These are phyloP conservation scores for Acarospora socialis DNA, from an alignment of 2,329 filamentous ascomycete species.

Conservation along the genomic window DNA sequence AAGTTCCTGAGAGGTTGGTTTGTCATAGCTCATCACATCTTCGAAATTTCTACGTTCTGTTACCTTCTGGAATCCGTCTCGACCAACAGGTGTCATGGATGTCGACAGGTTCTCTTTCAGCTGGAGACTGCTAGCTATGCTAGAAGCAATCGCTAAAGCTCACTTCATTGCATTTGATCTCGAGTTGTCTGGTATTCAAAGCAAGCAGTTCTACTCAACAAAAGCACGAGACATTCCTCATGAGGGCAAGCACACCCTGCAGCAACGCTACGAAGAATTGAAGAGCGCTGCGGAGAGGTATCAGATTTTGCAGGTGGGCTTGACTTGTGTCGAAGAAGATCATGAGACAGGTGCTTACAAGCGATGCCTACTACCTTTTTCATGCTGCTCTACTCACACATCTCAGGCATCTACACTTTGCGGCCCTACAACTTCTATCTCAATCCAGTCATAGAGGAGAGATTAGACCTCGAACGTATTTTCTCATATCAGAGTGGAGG, in stretches of 20 bases:
- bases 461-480: conserved; percentile 44
- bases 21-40: too few relatives aligned
- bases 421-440: conserved; percentile 52
- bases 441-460: conserved; percentile 39
- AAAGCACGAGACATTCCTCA: conserved; percentile 22
- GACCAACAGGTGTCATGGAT: conserved; percentile 48
- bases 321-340: conserved; percentile 50
- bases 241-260: conserved; percentile 35
- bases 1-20: too few relatives aligned
- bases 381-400: conserved; percentile 7
- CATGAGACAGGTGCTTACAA: conserved; percentile 28
- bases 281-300: conserved; percentile 48
- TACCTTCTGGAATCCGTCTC: too few relatives aligned
- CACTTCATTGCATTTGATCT: conserved; percentile 51
- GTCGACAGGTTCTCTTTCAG: conserved; percentile 37
- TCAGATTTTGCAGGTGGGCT: conserved; percentile 51
- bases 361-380: background rate
- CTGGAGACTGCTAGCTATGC: conserved; percentile 38
- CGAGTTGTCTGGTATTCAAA: conserved; percentile 49
- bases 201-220: conserved; percentile 24
- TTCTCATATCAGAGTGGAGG: conserved; percentile 43
- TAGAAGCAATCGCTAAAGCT: conserved; percentile 43
- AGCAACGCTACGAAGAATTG: conserved; percentile 46
- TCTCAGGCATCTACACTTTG: conserved; percentile 37
- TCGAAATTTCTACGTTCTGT: too few relatives aligned